A percentile compares a stretch with the other conserved stretches of the same genome.
phyloP scores from a whole-genome alignment of 1,284 basidiomycete genomes.

The Ustilago bromivora region DNA sequence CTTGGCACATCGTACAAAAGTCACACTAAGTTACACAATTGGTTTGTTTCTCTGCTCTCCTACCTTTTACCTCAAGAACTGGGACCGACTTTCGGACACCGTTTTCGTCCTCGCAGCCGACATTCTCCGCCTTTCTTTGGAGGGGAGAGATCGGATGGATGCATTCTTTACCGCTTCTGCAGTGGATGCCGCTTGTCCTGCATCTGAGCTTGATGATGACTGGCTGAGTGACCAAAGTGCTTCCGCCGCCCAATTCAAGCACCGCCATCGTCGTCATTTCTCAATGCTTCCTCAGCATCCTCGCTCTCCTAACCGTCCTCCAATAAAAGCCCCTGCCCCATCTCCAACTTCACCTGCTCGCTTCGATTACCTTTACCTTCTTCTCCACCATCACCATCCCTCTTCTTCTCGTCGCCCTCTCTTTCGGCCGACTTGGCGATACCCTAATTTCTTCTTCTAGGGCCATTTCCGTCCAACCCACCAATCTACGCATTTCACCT shows the following conservation, averaged over 20 bases:
- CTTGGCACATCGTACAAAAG: neutral
- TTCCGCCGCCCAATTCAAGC: neutral
- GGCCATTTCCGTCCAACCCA: neutral
- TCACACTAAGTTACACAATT: too few species aligned
- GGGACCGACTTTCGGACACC: too few species aligned
- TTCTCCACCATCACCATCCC: neutral
- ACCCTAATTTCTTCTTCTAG: neutral
- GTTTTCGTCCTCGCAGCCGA: neutral
- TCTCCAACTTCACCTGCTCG: neutral
- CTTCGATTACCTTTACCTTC: neutral
- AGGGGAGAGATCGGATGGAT: too few species aligned
- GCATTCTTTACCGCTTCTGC: too few species aligned
- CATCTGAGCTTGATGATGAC: too few species aligned
- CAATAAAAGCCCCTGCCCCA: slow-evolving; percentile 10
- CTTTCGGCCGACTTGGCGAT: neutral
- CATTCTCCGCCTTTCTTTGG: neutral
- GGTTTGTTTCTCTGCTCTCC: neutral
- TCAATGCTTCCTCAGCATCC: slow-evolving; percentile 2
- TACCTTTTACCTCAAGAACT: neutral
- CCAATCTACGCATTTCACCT: neutral
- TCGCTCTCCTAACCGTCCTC: neutral
- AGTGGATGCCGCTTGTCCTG: too few species aligned
- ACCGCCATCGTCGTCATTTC: slow-evolving; percentile 16
- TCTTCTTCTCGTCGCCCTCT: neutral
- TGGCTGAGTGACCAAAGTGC: too few species aligned